Percentiles rank a stretch among this genome's conserved stretches.
Conservation (phyloP, 352 stramenopile species). For the Globisporangium parvum region DNA sequence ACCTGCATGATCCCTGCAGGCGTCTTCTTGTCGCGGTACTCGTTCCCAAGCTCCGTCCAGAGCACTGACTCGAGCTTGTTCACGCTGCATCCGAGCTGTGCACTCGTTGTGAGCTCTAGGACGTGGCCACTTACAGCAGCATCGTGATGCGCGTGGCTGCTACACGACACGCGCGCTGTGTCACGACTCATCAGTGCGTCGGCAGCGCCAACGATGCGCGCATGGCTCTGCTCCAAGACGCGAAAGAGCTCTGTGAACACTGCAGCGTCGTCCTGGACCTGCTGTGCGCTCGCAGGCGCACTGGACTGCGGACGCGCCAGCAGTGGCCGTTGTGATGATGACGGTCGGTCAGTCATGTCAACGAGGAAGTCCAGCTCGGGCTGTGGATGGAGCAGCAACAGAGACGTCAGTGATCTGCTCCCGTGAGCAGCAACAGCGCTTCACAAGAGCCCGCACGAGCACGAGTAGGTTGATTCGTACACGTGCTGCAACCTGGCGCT, state of each 20-base stretch:
- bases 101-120: not conserved
- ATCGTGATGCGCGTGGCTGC: not conserved
- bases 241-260: not conserved
- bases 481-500: not conserved
- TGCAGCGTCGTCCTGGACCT: not conserved
- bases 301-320: too few relatives aligned
- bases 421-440: not conserved
- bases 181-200: not conserved
- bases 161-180: not conserved
- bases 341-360: not conserved
- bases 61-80: not conserved
- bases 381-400: not conserved
- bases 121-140: not conserved
- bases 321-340: too few relatives aligned
- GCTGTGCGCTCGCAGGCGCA: not conserved
- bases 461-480: not conserved
- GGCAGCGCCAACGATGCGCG: not conserved
- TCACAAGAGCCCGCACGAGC: not conserved
- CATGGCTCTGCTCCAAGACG: not conserved
- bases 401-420: too few relatives aligned
- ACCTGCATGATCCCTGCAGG: too few relatives aligned
- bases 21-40: too few relatives aligned
- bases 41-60: too few relatives aligned
- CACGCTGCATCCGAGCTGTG: constrained; percentile 1
- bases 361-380: not conserved